phyloP scores from a whole-genome alignment of 345 rosid species.

The Theobroma cacao region DNA sequence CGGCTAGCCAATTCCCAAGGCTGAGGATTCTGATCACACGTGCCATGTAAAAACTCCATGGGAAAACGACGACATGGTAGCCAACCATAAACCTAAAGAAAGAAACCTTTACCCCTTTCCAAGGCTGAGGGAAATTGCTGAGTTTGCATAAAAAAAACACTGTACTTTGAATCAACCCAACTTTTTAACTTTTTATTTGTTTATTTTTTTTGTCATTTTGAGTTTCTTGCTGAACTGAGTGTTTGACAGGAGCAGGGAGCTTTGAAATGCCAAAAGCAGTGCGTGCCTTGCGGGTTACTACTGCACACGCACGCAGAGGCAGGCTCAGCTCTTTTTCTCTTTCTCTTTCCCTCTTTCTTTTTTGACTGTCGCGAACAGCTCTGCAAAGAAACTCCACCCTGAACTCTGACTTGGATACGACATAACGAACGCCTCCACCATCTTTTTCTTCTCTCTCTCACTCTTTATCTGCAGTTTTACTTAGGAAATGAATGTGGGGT shows the following conservation, averaged over 20 bases:
- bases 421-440: conserved; percentile 6
- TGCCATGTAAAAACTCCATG: background rate
- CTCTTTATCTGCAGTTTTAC: background rate
- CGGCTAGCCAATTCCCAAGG: background rate
- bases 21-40: background rate
- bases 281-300: conserved; percentile 52
- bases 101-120: background rate
- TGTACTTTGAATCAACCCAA: background rate
- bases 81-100: background rate
- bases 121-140: background rate
- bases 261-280: conserved; percentile 18
- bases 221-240: background rate
- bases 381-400: background rate
- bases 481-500: background rate
- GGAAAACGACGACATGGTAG: background rate
- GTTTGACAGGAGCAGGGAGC: background rate
- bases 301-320: background rate
- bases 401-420: conserved; percentile 28
- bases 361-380: background rate
- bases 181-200: background rate
- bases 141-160: background rate
- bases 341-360: background rate
- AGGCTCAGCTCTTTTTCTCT: background rate
- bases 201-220: background rate
- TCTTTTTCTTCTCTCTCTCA: background rate